A percentile compares a stretch with the other conserved stretches of the same genome.
phyloP scores from a whole-genome alignment of 2,329 filamentous ascomycete genomes.

The Pestalotiopsis sp. region DNA sequence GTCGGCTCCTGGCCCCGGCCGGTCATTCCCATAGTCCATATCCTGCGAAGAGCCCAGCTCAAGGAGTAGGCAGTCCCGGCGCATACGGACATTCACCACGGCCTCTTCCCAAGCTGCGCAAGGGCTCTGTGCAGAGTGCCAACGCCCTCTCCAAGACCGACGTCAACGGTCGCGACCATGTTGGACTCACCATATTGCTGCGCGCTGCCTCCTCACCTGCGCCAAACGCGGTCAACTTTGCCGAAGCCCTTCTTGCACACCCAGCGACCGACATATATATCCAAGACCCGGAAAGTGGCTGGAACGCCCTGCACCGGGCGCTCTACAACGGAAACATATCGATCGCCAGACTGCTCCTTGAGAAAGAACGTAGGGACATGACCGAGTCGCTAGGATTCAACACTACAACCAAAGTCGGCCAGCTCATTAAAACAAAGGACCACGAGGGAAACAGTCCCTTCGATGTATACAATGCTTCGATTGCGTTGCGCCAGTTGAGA shows the following conservation, averaged over 20 bases:
- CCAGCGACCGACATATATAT: slow-evolving; percentile 82
- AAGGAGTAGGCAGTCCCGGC: slow-evolving; percentile 41
- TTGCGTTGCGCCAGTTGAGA: slow-evolving; percentile 72
- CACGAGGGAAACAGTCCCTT: slow-evolving; percentile 93
- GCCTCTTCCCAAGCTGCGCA: slow-evolving; percentile 50
- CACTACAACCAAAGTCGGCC: slow-evolving; percentile 64
- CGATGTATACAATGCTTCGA: slow-evolving; percentile 87
- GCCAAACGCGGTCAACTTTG: slow-evolving; percentile 71
- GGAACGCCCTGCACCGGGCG: slow-evolving; percentile 91
- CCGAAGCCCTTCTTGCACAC: slow-evolving; percentile 77
- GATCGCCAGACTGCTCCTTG: slow-evolving; percentile 79
- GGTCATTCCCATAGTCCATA: slow-evolving; percentile 56
- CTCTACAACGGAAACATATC: slow-evolving; percentile 88
- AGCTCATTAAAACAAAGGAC: slow-evolving; percentile 92
- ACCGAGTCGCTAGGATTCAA: slow-evolving; percentile 60
- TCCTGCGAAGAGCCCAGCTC: slow-evolving; percentile 52
- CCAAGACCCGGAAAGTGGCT: slow-evolving; percentile 90
- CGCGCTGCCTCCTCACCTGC: slow-evolving; percentile 78
- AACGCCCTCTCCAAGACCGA: slow-evolving; percentile 59
- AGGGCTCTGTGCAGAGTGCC: slow-evolving; percentile 51
- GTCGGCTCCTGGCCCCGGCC: slow-evolving; percentile 79
- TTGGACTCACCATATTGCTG: slow-evolving; percentile 81
- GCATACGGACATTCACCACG: slow-evolving; percentile 52
- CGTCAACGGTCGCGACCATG: slow-evolving; percentile 81
- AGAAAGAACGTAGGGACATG: slow-evolving; percentile 71